Evolutionary conservation across 148 eudicot genomes (phyloP), one percentile per base, ranked within the genome.

Genomic region (Persicaria tinctoria): DNA sequence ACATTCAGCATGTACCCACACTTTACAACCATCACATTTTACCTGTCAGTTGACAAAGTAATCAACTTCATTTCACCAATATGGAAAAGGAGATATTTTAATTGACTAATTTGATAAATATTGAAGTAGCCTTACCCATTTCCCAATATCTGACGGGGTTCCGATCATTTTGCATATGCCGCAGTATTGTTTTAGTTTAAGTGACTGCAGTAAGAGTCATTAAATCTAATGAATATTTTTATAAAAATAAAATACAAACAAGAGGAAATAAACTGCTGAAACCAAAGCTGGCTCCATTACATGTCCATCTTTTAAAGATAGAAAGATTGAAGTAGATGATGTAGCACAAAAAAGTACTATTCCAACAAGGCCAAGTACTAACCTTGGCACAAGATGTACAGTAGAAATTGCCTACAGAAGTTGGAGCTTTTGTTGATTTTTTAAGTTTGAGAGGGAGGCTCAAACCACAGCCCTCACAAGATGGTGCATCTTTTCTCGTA

Each of bases 1-100:
- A 80, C 96, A 90, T 73, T 88, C 89, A 20, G 89, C 90, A 64
- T 90, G 96, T 71, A 90, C 85, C 96, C 96, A 87, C 75, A 87
- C 80, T 84, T 90, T 88, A 82, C 96, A 90, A 60, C 92, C 88
- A 82, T 88, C 88, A 69, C 96, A 90, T 41, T 89, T 82, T 71
- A 90, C 87, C 96, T 90, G 70, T 76, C 70, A 54, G 72, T 20
- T 45, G 10, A 18, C 38, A 23, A 71, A 7, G 32, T 17, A 48
- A 51, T 70, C 51, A 71, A 8, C 55, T 71, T 46, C 32, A 50
- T 47, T 46, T 71, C 16, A 71, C 41, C 14, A 16, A 48, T 6
- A 5, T 70, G 51, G 74, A 5, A 48, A 17, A 48, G 46, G 6
- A 66, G 44, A 66, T 14, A 41, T 44, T 32, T 66, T 44, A 66